phyloP scores from a whole-genome alignment of 2,329 filamentous ascomycete genomes.

The Hymenoscyphus fructigenus region DNA sequence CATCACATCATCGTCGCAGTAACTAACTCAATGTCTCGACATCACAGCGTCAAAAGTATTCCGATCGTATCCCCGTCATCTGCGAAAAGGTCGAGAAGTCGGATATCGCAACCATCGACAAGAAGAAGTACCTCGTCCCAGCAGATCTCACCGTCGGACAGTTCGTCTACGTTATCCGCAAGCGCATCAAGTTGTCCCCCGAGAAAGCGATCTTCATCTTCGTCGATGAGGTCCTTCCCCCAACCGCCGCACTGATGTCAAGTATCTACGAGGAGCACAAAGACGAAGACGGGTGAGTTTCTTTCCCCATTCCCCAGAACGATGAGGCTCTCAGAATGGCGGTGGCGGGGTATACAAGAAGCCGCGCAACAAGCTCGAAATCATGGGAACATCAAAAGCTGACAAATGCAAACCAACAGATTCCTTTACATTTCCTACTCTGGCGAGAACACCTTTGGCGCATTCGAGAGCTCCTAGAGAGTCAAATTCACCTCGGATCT shows the following conservation, averaged over 20 bases:
- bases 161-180: constrained; percentile 99
- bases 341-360: constrained; percentile 13
- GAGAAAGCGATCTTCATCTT: constrained; percentile 99
- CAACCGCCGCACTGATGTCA: constrained; percentile 97
- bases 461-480: constrained; percentile 43
- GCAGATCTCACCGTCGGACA: constrained; percentile 97
- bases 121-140: constrained; percentile 99
- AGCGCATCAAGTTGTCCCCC: constrained; percentile 98
- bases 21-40: constrained; percentile 11
- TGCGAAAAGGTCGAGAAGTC: constrained; percentile 99
- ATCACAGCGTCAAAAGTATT: constrained; percentile 81
- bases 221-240: constrained; percentile 95
- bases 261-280: constrained; percentile 99
- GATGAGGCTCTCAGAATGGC: constrained; percentile 7
- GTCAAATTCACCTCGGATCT: neutral
- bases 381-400: constrained; percentile 4
- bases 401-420: constrained; percentile 19
- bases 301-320: constrained; percentile 30
- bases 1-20: constrained; percentile 4
- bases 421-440: constrained; percentile 98
- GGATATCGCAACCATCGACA: constrained; percentile 99
- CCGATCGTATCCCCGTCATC: constrained; percentile 97
- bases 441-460: constrained; percentile 98
- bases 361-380: neutral
- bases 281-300: constrained; percentile 62